Conservation (phyloP, 345 rosid genomes). For the Acer saccharum region DNA sequence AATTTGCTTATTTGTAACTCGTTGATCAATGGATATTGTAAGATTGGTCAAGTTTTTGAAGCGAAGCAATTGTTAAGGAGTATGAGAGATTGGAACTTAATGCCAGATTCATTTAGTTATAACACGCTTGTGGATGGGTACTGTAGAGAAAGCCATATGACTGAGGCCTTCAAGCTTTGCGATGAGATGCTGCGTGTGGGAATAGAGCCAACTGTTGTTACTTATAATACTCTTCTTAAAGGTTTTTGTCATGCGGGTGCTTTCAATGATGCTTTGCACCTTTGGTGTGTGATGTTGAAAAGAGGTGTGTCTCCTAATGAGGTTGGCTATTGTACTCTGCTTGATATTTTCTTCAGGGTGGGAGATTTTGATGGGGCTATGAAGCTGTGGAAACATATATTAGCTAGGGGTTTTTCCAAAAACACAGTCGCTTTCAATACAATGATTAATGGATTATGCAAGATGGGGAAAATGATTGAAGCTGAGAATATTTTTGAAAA, state of each 20-base stretch:
- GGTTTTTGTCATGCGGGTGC: slow-evolving; percentile 61
- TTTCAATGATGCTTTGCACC: slow-evolving; percentile 52
- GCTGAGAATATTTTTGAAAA: slow-evolving; percentile 62
- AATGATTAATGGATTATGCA: slow-evolving; percentile 76
- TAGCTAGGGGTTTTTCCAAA: slow-evolving; percentile 62
- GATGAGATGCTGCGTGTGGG: slow-evolving; percentile 52
- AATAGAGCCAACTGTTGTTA: slow-evolving; percentile 50
- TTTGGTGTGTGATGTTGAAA: slow-evolving; percentile 69
- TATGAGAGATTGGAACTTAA: slow-evolving; percentile 62
- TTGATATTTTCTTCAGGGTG: slow-evolving; percentile 68
- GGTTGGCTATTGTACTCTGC: slow-evolving; percentile 69
- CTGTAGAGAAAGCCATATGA: slow-evolving; percentile 52
- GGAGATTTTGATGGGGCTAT: slow-evolving; percentile 62
- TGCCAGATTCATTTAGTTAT: slow-evolving; percentile 71
- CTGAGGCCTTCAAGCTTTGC: slow-evolving; percentile 65
- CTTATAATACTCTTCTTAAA: slow-evolving; percentile 82
- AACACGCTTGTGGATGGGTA: slow-evolving; percentile 79
- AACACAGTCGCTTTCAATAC: slow-evolving; percentile 60
- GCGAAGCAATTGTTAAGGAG: slow-evolving; percentile 44
- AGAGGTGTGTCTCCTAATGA: slow-evolving; percentile 54
- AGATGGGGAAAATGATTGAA: slow-evolving; percentile 63
- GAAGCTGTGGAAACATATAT: slow-evolving; percentile 63
- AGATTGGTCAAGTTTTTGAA: slow-evolving; percentile 50
- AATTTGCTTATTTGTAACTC: slow-evolving; percentile 71
- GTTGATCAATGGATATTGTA: slow-evolving; percentile 80